These are phyloP conservation scores for Celoporthe dispersa DNA, from an alignment of 2,329 filamentous ascomycete species.

Conservation along the genomic window DNA sequence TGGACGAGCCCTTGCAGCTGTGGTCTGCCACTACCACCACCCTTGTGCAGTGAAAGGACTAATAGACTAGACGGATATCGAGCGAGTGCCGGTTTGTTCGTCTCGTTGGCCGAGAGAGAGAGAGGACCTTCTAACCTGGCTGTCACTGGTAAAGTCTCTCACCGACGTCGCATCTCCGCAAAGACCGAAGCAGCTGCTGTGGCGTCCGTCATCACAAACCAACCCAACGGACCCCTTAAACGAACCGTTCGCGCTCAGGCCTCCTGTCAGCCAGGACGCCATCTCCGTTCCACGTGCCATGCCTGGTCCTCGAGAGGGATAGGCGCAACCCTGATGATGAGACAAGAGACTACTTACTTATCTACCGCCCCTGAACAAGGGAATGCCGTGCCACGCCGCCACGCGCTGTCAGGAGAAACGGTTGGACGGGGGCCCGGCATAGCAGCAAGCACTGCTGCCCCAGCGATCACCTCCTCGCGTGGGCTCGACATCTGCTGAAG, in stretches of 20 bases:
- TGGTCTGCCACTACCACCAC: not conserved
- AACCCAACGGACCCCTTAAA: not conserved
- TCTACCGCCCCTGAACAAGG: no score
- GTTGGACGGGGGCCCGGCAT: not conserved
- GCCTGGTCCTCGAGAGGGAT: not conserved
- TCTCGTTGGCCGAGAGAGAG: no score
- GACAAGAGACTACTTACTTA: not conserved
- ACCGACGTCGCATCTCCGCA: not conserved
- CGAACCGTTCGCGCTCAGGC: not conserved
- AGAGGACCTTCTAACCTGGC: no score
- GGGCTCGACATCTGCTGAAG: no score
- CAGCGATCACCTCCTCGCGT: not conserved
- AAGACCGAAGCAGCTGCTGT: not conserved
- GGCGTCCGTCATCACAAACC: not conserved
- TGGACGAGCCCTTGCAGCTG: not conserved
- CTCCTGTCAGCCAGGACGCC: not conserved
- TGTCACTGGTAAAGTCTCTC: no score
- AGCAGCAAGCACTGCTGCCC: not conserved
- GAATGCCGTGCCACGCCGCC: not conserved
- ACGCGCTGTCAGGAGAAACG: not conserved
- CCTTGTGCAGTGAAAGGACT: not conserved
- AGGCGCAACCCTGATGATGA: not conserved
- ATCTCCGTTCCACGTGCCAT: not conserved
- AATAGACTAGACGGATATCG: no score
- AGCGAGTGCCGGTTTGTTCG: no score